Conservation (phyloP, 2,329 filamentous ascomycete species). For the Colletotrichum coccodes region DNA sequence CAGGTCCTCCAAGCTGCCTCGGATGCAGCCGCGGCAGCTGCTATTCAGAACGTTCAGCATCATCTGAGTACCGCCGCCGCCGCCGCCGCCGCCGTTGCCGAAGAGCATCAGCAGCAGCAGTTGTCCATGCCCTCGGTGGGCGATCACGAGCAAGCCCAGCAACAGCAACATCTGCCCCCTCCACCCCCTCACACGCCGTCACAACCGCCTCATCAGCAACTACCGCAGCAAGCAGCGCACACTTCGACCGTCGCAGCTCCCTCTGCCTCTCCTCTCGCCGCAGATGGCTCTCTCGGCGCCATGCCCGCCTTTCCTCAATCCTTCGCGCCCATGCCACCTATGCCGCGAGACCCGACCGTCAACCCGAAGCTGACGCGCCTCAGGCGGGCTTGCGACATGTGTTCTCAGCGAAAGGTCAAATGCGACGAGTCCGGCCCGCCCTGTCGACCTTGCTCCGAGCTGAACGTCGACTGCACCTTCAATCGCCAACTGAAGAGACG, state of each 20-base stretch:
- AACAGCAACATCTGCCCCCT: constrained; percentile 19
- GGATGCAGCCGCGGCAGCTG: constrained; percentile 50
- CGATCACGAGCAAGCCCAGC: constrained; percentile 10
- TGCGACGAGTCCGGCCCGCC: constrained; percentile 67
- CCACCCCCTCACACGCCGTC: constrained; percentile 26
- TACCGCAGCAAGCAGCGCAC: constrained; percentile 22
- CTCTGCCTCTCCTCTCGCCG: neutral
- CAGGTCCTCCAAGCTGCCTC: constrained; percentile 57
- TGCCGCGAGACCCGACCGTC: constrained; percentile 49
- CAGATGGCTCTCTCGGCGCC: constrained; percentile 7
- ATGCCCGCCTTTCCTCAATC: constrained; percentile 10
- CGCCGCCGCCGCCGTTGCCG: constrained; percentile 34
- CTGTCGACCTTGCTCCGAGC: constrained; percentile 65
- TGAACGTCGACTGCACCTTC: constrained; percentile 68
- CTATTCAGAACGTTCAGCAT: constrained; percentile 49
- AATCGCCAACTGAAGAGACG: constrained; percentile 67
- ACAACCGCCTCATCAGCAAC: constrained; percentile 28
- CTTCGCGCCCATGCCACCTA: constrained; percentile 14
- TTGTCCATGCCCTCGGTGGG: neutral
- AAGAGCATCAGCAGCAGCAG: constrained; percentile 8
- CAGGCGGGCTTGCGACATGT: constrained; percentile 69
- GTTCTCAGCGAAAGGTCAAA: constrained; percentile 71
- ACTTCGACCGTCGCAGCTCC: neutral
- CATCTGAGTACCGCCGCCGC: constrained; percentile 40
- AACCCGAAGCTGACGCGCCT: constrained; percentile 65